Percentiles rank a stretch among this genome's conserved stretches.
Conservation (phyloP, 2,329 filamentous ascomycete species). For the Cytospora chrysosperma region DNA sequence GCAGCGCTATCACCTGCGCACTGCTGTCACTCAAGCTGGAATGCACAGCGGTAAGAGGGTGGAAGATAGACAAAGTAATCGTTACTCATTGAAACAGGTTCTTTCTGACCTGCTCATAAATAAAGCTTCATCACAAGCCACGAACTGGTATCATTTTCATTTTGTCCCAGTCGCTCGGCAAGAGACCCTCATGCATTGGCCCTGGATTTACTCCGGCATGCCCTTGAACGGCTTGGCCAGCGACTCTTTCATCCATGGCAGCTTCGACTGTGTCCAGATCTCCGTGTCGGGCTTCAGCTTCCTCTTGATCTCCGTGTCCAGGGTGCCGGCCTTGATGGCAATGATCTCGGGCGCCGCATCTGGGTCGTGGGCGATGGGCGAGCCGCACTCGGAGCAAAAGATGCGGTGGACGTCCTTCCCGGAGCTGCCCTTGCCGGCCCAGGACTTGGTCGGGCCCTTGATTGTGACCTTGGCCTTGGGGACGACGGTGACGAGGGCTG, state of each 20-base stretch:
- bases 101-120: neutral
- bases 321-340: constrained; percentile 65
- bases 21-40: too few relatives aligned
- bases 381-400: constrained; percentile 69
- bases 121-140: neutral
- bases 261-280: constrained; percentile 68
- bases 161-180: neutral
- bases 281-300: constrained; percentile 66
- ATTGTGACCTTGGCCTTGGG: constrained; percentile 64
- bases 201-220: constrained; percentile 64
- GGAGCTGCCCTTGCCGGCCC: constrained; percentile 56
- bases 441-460: constrained; percentile 65
- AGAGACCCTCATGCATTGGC: too few relatives aligned
- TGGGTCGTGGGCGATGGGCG: constrained; percentile 68
- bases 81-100: neutral
- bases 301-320: constrained; percentile 65
- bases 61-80: neutral
- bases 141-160: neutral
- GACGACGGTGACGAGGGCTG: constrained; percentile 65
- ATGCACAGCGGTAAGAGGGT: neutral
- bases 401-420: constrained; percentile 65
- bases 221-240: constrained; percentile 61
- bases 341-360: constrained; percentile 70
- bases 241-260: constrained; percentile 68
- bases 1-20: neutral